Evolutionary conservation across 2,329 filamentous ascomycete species (phyloP).

Genomic region (Colletotrichum brevisporum): DNA sequence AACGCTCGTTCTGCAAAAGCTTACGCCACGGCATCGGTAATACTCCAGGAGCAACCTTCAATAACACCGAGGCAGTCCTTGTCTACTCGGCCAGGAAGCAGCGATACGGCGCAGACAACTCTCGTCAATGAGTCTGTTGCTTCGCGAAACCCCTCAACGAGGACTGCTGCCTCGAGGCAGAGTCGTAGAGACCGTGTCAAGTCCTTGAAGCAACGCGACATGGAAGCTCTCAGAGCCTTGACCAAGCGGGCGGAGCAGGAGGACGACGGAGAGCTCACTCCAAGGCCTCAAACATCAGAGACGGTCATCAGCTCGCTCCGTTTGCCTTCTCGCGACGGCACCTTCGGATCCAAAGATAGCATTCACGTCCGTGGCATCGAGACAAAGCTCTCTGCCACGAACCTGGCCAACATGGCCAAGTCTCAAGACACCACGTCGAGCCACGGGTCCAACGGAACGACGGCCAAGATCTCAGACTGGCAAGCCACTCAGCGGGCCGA

Average conservation of each 20-base stretch:
- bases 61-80: conserved; percentile 33
- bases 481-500: conserved; percentile 29
- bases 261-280: conserved; percentile 24
- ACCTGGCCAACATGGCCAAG: conserved; percentile 34
- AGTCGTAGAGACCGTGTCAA: conserved; percentile 56
- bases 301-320: conserved; percentile 38
- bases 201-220: conserved; percentile 56
- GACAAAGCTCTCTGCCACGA: conserved; percentile 34
- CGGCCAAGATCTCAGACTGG: conserved; percentile 34
- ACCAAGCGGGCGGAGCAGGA: conserved; percentile 43
- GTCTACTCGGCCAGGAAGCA: conserved; percentile 29
- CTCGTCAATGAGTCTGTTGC: conserved; percentile 31
- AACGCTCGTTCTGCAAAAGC: conserved; percentile 51
- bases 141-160: conserved; percentile 34
- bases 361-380: background rate
- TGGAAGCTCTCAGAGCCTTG: conserved; percentile 50
- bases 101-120: conserved; percentile 32
- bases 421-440: background rate
- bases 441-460: conserved; percentile 1
- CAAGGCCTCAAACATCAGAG: conserved; percentile 33
- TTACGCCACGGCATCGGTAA: conserved; percentile 47
- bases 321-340: conserved; percentile 39
- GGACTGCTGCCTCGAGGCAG: conserved; percentile 42
- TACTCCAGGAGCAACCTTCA: conserved; percentile 42
- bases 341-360: conserved; percentile 13